A percentile compares a stretch with the other conserved stretches of the same genome.
Evolutionary conservation across 2,329 filamentous ascomycete genomes (phyloP).

Genomic region (Colletotrichum phormii): DNA sequence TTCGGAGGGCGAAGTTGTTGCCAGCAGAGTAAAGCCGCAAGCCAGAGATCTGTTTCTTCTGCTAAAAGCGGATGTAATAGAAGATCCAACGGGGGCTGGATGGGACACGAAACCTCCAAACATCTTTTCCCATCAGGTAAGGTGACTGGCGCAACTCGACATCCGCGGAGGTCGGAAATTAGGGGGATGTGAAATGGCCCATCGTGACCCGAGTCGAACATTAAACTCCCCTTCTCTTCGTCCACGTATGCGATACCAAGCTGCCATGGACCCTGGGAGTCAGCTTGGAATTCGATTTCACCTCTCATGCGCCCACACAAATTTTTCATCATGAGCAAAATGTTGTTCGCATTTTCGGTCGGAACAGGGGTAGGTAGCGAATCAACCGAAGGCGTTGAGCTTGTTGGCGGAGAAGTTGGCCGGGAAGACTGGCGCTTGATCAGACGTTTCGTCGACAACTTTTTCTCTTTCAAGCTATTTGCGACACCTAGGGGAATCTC

Average conservation of each 20-base stretch:
- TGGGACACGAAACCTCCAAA: conserved; percentile 60
- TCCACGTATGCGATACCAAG: conserved; percentile 82
- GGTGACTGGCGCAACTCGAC: conserved; percentile 71
- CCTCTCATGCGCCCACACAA: conserved; percentile 85
- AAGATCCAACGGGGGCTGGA: conserved; percentile 68
- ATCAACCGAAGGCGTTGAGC: conserved; percentile 65
- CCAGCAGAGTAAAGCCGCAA: conserved; percentile 85
- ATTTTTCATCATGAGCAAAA: conserved; percentile 81
- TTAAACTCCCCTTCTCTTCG: conserved; percentile 78
- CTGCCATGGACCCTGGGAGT: conserved; percentile 72
- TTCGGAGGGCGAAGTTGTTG: conserved; percentile 76
- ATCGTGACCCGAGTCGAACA: conserved; percentile 78
- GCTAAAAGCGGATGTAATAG: conserved; percentile 72
- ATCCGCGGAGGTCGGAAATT: conserved; percentile 80
- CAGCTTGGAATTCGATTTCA: conserved; percentile 77
- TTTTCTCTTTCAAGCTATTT: conserved; percentile 58
- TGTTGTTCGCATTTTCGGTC: conserved; percentile 76
- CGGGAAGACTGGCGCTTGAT: conserved; percentile 67
- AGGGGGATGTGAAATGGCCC: conserved; percentile 74
- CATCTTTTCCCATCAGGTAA: conserved; percentile 59
- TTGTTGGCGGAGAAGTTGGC: conserved; percentile 68
- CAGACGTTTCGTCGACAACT: conserved; percentile 60
- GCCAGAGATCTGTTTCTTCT: conserved; percentile 81
- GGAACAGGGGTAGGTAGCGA: conserved; percentile 69
- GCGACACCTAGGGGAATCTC: conserved; percentile 37